A percentile compares a stretch with the other conserved stretches of the same genome.
Evolutionary conservation across 768 basidiomycete genomes (phyloP).

Genomic region (Mycena albidolilacea): DNA sequence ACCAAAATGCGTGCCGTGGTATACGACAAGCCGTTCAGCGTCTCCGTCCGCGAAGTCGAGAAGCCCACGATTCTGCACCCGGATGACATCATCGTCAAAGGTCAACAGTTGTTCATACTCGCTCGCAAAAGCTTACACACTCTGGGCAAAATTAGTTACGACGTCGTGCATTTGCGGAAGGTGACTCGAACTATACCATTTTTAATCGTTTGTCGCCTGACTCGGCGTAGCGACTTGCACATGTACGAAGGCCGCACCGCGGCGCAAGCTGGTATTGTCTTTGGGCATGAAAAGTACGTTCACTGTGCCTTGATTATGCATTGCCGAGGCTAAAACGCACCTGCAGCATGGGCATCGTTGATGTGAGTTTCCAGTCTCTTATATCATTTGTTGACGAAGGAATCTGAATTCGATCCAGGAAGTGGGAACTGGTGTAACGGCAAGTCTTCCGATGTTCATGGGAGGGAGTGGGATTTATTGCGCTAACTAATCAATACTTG

Average conservation of each 20-base stretch:
- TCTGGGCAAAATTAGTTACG: slow-evolving; percentile 51
- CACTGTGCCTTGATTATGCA: background rate
- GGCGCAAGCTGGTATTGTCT: slow-evolving; percentile 64
- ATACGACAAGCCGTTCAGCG: slow-evolving; percentile 65
- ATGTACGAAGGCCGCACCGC: slow-evolving; percentile 72
- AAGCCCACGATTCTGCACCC: slow-evolving; percentile 66
- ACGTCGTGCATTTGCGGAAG: slow-evolving; percentile 69
- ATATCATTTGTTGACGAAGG: background rate
- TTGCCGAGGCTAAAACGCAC: slow-evolving; percentile 5
- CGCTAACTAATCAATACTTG: no score
- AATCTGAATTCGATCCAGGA: slow-evolving; percentile 47
- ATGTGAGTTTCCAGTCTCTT: slow-evolving; percentile 46
- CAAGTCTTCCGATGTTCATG: slow-evolving; percentile 38
- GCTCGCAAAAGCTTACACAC: no score
- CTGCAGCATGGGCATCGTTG: slow-evolving; percentile 65
- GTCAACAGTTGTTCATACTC: slow-evolving; percentile 41
- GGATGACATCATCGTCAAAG: slow-evolving; percentile 67
- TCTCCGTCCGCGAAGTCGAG: slow-evolving; percentile 61
- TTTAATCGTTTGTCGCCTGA: background rate
- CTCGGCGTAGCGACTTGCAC: slow-evolving; percentile 59
- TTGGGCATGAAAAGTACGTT: slow-evolving; percentile 68
- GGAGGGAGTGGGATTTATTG: background rate
- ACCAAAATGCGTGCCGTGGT: slow-evolving; percentile 65
- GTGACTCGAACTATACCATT: slow-evolving; percentile 38
- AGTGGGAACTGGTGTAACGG: slow-evolving; percentile 60